A percentile compares a stretch with the other conserved stretches of the same genome.
phyloP scores from a whole-genome alignment of 2,329 filamentous ascomycete species.

The Ophiocordyceps sinensis region DNA sequence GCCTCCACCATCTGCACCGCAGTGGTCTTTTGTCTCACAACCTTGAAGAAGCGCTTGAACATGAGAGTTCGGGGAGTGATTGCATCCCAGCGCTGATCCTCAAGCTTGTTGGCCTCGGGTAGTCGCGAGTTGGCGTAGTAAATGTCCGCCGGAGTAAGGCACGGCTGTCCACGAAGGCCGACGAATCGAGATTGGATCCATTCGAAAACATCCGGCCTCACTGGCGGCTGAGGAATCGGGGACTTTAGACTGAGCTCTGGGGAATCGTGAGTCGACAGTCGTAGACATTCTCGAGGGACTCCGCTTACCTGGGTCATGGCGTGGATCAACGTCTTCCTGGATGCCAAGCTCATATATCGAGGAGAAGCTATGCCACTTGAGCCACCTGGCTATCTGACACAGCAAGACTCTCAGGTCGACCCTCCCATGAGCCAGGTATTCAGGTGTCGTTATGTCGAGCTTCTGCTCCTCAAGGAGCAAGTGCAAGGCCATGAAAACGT shows the following conservation, averaged over 20 bases:
- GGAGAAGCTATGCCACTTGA: slow-evolving; percentile 49
- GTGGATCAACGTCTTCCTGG: slow-evolving; percentile 28
- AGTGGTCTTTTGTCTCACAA: slow-evolving; percentile 34
- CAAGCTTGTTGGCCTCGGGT: slow-evolving; percentile 18
- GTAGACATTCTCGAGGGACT: not conserved
- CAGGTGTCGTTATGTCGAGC: slow-evolving; percentile 45
- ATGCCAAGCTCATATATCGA: slow-evolving; percentile 37
- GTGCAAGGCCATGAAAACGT: slow-evolving; percentile 65
- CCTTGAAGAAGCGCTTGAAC: slow-evolving; percentile 52
- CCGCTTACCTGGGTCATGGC: slow-evolving; percentile 24
- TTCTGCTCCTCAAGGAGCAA: slow-evolving; percentile 83
- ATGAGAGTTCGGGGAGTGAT: slow-evolving; percentile 54
- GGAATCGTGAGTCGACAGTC: not conserved
- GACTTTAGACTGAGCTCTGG: slow-evolving; percentile 18
- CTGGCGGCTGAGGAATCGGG: slow-evolving; percentile 17
- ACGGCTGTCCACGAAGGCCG: slow-evolving; percentile 19
- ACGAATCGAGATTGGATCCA: slow-evolving; percentile 38
- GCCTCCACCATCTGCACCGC: slow-evolving; percentile 55
- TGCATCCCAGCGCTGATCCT: slow-evolving; percentile 26
- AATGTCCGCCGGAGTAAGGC: slow-evolving; percentile 29
- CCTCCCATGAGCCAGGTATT: slow-evolving; percentile 27
- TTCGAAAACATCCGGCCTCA: slow-evolving; percentile 29
- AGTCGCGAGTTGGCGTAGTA: slow-evolving; percentile 24
- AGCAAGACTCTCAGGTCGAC: slow-evolving; percentile 55
- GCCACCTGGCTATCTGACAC: slow-evolving; percentile 68